phyloP scores from a whole-genome alignment of 2,329 filamentous ascomycete genomes.

The Diaporthe vexans region DNA sequence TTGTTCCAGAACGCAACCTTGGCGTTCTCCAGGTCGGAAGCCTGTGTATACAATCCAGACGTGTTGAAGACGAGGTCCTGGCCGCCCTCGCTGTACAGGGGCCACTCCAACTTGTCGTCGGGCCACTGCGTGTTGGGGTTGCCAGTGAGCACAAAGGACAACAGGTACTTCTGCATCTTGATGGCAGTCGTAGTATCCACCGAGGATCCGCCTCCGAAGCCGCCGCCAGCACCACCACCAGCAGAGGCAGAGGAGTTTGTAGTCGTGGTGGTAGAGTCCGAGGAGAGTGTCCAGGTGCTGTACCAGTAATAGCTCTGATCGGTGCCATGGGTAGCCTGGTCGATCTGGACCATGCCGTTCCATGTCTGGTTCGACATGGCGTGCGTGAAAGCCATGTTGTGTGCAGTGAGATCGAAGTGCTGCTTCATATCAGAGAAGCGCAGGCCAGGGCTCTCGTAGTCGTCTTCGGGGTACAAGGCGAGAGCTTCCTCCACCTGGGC shows the following conservation, averaged over 20 bases:
- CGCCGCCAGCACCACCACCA: slow-evolving; percentile 28
- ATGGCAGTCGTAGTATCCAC: slow-evolving; percentile 47
- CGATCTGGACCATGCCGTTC: slow-evolving; percentile 52
- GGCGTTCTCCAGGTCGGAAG: slow-evolving; percentile 49
- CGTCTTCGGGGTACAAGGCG: slow-evolving; percentile 50
- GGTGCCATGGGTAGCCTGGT: slow-evolving; percentile 51
- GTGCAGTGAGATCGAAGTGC: slow-evolving; percentile 51
- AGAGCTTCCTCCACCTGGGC: slow-evolving; percentile 49
- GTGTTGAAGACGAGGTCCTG: slow-evolving; percentile 51
- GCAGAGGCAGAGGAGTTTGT: slow-evolving; percentile 41
- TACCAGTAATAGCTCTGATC: slow-evolving; percentile 55
- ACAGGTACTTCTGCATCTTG: slow-evolving; percentile 50
- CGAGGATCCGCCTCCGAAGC: slow-evolving; percentile 44
- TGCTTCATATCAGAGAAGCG: slow-evolving; percentile 54
- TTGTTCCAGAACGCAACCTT: slow-evolving; percentile 52
- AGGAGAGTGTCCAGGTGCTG: slow-evolving; percentile 46
- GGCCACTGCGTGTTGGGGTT: slow-evolving; percentile 51
- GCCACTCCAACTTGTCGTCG: slow-evolving; percentile 52
- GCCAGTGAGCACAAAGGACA: slow-evolving; percentile 49
- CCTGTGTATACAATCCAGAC: slow-evolving; percentile 47
- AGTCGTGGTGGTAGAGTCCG: slow-evolving; percentile 36
- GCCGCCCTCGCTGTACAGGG: slow-evolving; percentile 47
- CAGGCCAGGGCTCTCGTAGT: slow-evolving; percentile 52
- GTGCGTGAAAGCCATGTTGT: slow-evolving; percentile 52
- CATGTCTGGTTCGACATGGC: slow-evolving; percentile 53